Conservation (phyloP, 2,329 filamentous ascomycete species). For the Colletotrichum musae region DNA sequence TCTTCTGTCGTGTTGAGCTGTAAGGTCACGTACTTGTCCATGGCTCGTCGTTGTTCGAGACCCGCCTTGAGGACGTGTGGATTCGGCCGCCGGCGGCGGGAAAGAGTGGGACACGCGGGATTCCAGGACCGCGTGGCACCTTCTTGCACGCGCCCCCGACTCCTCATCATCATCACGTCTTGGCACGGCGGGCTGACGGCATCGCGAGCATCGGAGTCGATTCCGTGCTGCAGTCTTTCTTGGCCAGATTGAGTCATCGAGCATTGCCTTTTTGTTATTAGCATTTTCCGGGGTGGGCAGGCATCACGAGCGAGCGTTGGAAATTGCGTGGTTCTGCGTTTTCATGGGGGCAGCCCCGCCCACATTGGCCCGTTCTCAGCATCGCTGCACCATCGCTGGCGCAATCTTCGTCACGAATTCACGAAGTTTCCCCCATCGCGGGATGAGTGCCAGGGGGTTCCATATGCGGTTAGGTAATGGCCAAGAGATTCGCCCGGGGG, state of each 20-base stretch:
- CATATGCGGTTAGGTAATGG: slow-evolving; percentile 25
- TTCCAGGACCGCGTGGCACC: slow-evolving; percentile 1
- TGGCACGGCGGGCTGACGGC: slow-evolving; percentile 17
- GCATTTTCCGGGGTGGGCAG: slow-evolving; percentile 17
- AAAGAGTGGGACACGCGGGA: slow-evolving; percentile 19
- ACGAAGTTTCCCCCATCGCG: background rate
- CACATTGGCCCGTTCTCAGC: background rate
- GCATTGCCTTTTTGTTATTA: background rate
- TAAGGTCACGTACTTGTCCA: background rate
- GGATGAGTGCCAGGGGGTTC: background rate
- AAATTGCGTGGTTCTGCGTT: slow-evolving; percentile 22
- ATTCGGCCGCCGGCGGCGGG: slow-evolving; percentile 17
- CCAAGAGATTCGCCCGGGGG: background rate
- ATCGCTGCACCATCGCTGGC: background rate
- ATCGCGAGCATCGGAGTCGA: slow-evolving; percentile 12
- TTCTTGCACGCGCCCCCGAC: background rate
- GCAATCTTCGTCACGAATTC: slow-evolving; percentile 19
- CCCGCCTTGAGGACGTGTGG: slow-evolving; percentile 4
- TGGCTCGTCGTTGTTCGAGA: slow-evolving; percentile 8
- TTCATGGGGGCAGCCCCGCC: background rate
- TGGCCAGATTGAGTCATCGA: background rate
- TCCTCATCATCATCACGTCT: slow-evolving; percentile 17
- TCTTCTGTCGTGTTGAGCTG: background rate
- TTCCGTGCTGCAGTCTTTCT: slow-evolving; percentile 4
- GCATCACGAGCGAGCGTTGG: slow-evolving; percentile 16